Evolutionary conservation across 176 grass and related monocot genomes (phyloP), one percentile per base, ranked within the genome.

Genomic region (Echinochloa phyllopogon): DNA sequence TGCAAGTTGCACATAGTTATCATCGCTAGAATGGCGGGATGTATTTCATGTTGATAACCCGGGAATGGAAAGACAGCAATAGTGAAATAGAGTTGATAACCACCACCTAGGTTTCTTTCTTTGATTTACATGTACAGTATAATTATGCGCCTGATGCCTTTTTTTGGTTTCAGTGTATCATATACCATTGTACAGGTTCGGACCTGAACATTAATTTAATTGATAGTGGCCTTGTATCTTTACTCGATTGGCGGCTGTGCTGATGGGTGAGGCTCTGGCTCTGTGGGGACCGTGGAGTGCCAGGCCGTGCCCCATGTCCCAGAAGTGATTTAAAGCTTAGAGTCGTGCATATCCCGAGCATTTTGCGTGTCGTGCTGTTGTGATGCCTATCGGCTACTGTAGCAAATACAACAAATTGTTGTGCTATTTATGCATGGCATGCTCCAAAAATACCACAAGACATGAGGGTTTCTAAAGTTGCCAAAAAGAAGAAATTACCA

Each of bases 151-250:
- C 80, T 90, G 81, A 92, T 52, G 62, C 86, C 80, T 91, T 89
- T 84, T 89, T 80, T 71, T 90, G 57, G 81, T 86, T 88, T 72
- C 80, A 43, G 72, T 79, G 84, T 88, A 89, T 90, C 90, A 87
- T 88, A 92, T 88, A 92, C 90, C 90, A 62, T 65, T 95, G 90
- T 95, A 95, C 90, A 95, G 90, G 74, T 95, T 90, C 43, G 90
- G 82, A 90, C 90, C 85, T 90, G 90, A 89, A 90, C 51, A 87
- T 88, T 83, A 86, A 92, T 94, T 92, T 92, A 88, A 86, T 87
- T 88, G 81, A 87, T 84, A 87, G 52, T 53, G 75, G 45, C 61
- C 85, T 36, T 84, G 85, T 75, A 91, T 87, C 67, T 74, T 78
- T 77, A 73, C 48, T 73, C 49, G 53, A 72, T 18, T 78, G 74